A percentile compares a stretch with the other conserved stretches of the same genome.
Conservation (phyloP, 306 rosid genomes). For the Lablab purpureus region DNA sequence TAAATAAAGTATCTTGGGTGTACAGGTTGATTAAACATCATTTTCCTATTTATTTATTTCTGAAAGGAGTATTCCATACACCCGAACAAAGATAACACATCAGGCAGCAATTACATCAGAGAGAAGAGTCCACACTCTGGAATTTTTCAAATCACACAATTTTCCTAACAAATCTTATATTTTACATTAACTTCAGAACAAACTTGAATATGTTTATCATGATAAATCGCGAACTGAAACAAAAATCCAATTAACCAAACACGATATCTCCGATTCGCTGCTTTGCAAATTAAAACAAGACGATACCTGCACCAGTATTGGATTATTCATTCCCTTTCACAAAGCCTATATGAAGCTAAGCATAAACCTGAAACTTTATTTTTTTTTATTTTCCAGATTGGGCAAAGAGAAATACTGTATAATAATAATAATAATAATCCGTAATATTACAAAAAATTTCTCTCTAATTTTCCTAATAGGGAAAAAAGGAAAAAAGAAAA, state of each 20-base stretch:
- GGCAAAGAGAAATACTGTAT: background rate
- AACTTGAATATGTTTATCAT: too few species aligned
- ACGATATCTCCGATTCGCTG: background rate
- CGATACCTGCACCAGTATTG: background rate
- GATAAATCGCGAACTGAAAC: too few species aligned
- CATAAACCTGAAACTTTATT: background rate
- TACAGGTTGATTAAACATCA: too few species aligned
- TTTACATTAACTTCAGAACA: too few species aligned
- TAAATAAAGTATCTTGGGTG: too few species aligned
- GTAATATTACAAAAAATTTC: slow-evolving; percentile 14
- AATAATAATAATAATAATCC: slow-evolving; percentile 8
- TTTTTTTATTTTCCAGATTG: slow-evolving; percentile 5
- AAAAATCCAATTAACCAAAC: background rate
- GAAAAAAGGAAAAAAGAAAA: background rate
- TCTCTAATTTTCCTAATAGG: slow-evolving; percentile 22
- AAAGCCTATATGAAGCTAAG: background rate
- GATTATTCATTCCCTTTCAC: background rate
- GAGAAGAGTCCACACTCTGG: background rate
- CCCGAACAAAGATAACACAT: background rate
- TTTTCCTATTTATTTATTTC: slow-evolving; percentile 4
- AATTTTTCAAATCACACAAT: background rate
- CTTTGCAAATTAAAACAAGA: background rate
- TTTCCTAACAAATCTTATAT: too few species aligned
- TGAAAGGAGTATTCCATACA: slow-evolving; percentile 25
- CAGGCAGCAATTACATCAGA: background rate